Conservation (phyloP, 257 asterid species). For the Solanum pinnatisectum region DNA sequence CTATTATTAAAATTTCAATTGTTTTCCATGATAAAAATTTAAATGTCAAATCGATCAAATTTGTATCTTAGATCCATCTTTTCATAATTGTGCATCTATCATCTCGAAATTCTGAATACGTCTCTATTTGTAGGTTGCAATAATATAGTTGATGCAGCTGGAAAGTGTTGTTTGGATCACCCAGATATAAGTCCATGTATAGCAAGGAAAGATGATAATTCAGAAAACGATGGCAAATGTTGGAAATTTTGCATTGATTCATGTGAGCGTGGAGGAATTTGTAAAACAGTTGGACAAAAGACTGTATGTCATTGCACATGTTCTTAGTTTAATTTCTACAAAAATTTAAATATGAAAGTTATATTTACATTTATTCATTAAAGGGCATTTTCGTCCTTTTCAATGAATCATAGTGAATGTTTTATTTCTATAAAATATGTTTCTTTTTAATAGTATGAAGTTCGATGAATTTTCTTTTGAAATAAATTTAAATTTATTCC, state of each 20-base stretch:
- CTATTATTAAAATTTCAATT: no score
- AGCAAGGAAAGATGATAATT: neutral
- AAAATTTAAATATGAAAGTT: neutral
- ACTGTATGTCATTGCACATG: slow-evolving; percentile 6
- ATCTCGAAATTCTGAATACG: no score
- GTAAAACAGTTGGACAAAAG: neutral
- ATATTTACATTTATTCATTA: neutral
- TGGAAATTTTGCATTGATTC: neutral
- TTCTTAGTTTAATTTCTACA: no score
- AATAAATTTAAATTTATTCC: neutral
- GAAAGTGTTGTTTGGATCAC: neutral
- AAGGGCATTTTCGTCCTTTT: neutral
- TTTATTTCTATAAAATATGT: neutral
- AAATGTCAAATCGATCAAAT: no score
- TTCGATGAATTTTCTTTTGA: neutral
- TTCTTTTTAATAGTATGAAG: neutral
- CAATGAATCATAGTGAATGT: neutral
- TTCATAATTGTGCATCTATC: no score
- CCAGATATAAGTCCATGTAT: neutral
- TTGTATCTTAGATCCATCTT: no score
- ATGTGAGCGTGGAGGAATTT: slow-evolving; percentile 10
- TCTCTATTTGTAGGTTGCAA: neutral
- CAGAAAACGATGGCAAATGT: slow-evolving; percentile 7
- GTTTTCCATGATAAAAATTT: neutral
- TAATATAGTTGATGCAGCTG: neutral